Conservation (phyloP, 495 filamentous ascomycete species). For the Aspergillus avenaceus region DNA sequence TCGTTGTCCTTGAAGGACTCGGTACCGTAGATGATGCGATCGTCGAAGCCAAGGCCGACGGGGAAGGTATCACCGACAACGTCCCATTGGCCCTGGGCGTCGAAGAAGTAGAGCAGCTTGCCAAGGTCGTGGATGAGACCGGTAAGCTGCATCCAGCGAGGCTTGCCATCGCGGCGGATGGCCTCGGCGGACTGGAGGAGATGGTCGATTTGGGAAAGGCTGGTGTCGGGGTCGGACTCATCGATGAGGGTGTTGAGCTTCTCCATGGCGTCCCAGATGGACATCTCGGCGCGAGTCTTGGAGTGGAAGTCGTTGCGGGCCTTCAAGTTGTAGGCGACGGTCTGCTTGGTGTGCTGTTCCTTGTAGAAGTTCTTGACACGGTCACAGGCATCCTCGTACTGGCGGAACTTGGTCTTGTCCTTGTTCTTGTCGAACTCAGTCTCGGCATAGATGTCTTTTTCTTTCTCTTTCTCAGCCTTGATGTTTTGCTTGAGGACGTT, state of each 20-base stretch:
- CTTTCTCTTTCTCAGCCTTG: slow-evolving; percentile 32
- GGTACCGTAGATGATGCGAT: slow-evolving; percentile 67
- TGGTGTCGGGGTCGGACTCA: slow-evolving; percentile 84
- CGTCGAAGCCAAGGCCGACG: slow-evolving; percentile 78
- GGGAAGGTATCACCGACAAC: slow-evolving; percentile 91
- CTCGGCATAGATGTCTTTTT: slow-evolving; percentile 54
- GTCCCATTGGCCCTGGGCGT: slow-evolving; percentile 82
- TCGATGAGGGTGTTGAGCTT: slow-evolving; percentile 86
- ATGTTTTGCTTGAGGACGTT: slow-evolving; percentile 67
- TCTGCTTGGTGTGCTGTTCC: slow-evolving; percentile 82
- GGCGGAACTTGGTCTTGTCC: slow-evolving; percentile 77
- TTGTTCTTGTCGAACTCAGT: slow-evolving; percentile 71
- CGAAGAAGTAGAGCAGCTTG: slow-evolving; percentile 83
- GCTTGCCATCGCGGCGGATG: slow-evolving; percentile 82
- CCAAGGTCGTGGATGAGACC: slow-evolving; percentile 89
- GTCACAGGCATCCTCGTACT: slow-evolving; percentile 74
- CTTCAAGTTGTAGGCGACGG: slow-evolving; percentile 76
- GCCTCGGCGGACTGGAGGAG: slow-evolving; percentile 82
- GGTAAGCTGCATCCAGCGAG: slow-evolving; percentile 86
- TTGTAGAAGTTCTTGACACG: slow-evolving; percentile 79
- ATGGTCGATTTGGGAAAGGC: slow-evolving; percentile 82
- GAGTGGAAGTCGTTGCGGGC: slow-evolving; percentile 67
- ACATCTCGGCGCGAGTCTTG: slow-evolving; percentile 67
- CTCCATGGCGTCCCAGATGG: slow-evolving; percentile 85
- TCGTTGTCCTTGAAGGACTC: slow-evolving; percentile 71